Evolutionary conservation across 257 asterid genomes (phyloP), one percentile per base, ranked within the genome.

Genomic region (Anisodus acutangulus): DNA sequence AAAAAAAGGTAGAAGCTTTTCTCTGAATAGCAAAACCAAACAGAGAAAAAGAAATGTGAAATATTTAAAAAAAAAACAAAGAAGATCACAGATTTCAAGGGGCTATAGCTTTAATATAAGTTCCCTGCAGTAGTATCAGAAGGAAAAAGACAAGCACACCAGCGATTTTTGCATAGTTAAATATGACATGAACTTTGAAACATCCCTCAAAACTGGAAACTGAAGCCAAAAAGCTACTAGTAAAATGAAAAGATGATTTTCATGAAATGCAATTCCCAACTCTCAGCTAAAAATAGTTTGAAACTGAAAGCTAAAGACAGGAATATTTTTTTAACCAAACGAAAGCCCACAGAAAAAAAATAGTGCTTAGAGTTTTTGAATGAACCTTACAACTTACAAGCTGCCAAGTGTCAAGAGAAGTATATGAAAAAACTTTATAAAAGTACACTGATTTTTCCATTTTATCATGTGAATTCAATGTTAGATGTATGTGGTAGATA

Each of bases 41-140:
- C 35, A 31, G 35, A 31, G 35, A 31, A 31, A 31, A 31, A 31
- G 35, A 31, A 31, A 26, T 26, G 31, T 26, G 31, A 26, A 26
- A 0, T 67, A 9, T 6, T 35, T 67, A 3, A 13, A 13, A 37
- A 68, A 68, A 70, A 5, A 37, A 68, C 15, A 76, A 85, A 87
- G 69, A 70, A 57, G 71, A 16, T 83, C 88, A 85, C 88, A 88
- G 84, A 66, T 83, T 72, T 85, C 86, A 83, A 88, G 87, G 85
- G 85, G 43, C 81, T 83, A 53, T 67, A 64, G 69, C 10, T 51
- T 76, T 51, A 64, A 83, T 83, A 85, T 72, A 83, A 80, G 82
- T 19, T 62, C 63, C 68, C 85, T 82, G 86, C 41, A 68, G 19
- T 51, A 72, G 79, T 41, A 70, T 72, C 72, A 82, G 60, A 57